These are phyloP conservation scores for Penicillium freii DNA, from an alignment of 2,329 filamentous ascomycete genomes.

Conservation along the genomic window DNA sequence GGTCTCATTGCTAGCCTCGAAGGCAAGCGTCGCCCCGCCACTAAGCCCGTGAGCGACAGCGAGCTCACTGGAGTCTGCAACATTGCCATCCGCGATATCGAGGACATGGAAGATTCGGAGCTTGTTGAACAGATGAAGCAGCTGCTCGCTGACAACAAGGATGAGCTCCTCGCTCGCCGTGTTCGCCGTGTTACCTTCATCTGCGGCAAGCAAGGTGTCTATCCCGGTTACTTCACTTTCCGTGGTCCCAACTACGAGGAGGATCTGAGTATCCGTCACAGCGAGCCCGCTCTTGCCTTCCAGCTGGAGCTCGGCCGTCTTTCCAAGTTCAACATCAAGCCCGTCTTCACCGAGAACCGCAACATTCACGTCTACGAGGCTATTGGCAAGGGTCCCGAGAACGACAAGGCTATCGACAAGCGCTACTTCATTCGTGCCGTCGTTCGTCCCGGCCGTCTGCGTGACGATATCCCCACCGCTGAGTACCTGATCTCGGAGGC, in stretches of 20 bases:
- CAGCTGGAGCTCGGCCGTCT: conserved; percentile 94
- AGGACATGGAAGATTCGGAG: conserved; percentile 78
- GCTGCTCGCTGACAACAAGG: conserved; percentile 76
- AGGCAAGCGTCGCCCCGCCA: conserved; percentile 64
- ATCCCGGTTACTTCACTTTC: conserved; percentile 98
- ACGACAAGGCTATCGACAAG: conserved; percentile 69
- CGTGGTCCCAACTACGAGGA: conserved; percentile 85
- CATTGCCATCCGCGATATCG: conserved; percentile 83
- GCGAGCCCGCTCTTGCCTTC: conserved; percentile 94
- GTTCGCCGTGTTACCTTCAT: conserved; percentile 94
- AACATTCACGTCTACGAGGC: conserved; percentile 99
- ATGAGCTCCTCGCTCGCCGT: conserved; percentile 75
- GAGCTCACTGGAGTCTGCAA: conserved; percentile 92
- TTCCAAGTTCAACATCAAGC: conserved; percentile 96
- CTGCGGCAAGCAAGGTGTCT: conserved; percentile 90
- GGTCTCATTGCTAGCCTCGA: conserved; percentile 70
- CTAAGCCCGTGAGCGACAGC: conserved; percentile 60
- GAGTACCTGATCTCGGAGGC: conserved; percentile 98
- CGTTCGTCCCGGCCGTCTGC: conserved; percentile 86
- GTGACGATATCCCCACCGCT: conserved; percentile 96
- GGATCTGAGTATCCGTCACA: conserved; percentile 95
- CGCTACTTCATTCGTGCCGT: conserved; percentile 97
- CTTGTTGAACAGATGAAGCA: conserved; percentile 71
- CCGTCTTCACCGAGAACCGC: conserved; percentile 97
- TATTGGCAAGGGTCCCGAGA: conserved; percentile 88